Percentiles rank a stretch among this genome's conserved stretches.
phyloP scores from a whole-genome alignment of 768 basidiomycete species.

The Serendipita sp. region DNA sequence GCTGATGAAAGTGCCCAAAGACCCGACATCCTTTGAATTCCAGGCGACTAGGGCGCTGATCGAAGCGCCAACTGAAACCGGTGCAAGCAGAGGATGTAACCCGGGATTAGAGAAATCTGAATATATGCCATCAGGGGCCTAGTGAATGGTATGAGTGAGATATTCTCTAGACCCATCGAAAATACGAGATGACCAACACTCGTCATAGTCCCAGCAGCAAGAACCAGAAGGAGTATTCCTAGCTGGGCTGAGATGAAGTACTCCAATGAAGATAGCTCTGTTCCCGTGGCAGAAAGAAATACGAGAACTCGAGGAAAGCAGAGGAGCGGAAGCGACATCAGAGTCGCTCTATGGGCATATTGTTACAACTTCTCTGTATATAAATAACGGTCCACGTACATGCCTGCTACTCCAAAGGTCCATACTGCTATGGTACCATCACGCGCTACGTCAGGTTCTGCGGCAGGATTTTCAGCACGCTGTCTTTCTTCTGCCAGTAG shows the following conservation, averaged over 20 bases:
- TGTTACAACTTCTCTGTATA: conserved; percentile 13
- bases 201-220: conserved; percentile 41
- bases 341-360: conserved; percentile 16
- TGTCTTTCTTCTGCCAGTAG: background rate
- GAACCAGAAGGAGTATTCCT: conserved; percentile 41
- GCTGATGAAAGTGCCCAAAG: conserved; percentile 38
- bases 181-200: too few species aligned
- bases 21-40: conserved; percentile 39
- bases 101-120: conserved; percentile 16
- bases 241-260: conserved; percentile 51
- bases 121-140: conserved; percentile 21
- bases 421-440: background rate
- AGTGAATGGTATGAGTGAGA: conserved; percentile 28
- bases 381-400: background rate
- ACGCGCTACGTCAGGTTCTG: background rate
- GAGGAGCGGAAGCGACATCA: conserved; percentile 26
- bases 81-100: conserved; percentile 46
- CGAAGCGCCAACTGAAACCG: conserved; percentile 38
- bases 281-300: conserved; percentile 36
- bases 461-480: background rate
- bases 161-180: background rate
- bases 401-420: background rate
- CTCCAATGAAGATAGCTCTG: conserved; percentile 48
- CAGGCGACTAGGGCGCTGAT: conserved; percentile 50
- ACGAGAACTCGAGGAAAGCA: conserved; percentile 50